Evolutionary conservation across 2,329 filamentous ascomycete genomes (phyloP).

Genomic region (Hymenoscyphus albidus): DNA sequence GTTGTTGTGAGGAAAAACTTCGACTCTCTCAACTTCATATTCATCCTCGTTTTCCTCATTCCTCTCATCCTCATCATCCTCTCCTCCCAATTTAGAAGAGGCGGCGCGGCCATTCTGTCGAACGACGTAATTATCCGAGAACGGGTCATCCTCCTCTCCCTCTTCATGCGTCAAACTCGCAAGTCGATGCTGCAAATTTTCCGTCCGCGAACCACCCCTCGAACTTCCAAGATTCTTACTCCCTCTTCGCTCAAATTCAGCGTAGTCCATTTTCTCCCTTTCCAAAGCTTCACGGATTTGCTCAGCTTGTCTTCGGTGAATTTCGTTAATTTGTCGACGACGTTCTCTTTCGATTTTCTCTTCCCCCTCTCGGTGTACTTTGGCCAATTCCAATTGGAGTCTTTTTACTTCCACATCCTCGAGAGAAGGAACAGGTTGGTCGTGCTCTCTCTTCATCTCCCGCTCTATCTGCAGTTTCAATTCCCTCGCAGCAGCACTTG

Average conservation of each 20-base stretch:
- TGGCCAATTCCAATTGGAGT: background rate
- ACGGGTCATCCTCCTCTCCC: constrained; percentile 10
- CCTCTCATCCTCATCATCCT: background rate
- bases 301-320: background rate
- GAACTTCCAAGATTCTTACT: background rate
- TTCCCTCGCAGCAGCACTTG: background rate
- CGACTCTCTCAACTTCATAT: constrained; percentile 3
- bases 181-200: background rate
- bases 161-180: background rate
- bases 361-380: background rate
- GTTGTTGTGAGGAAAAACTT: constrained; percentile 22
- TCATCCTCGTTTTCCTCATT: background rate
- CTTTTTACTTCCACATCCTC: background rate
- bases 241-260: background rate
- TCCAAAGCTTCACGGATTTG: background rate
- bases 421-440: background rate
- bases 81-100: background rate
- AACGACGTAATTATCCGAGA: constrained; percentile 11
- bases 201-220: background rate
- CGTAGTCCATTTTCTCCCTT: background rate
- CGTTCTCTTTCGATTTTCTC: background rate
- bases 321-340: background rate
- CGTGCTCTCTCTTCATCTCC: background rate
- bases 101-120: background rate
- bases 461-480: background rate